Conservation (phyloP, 2,329 filamentous ascomycete genomes). For the Colletotrichum brevisporum region DNA sequence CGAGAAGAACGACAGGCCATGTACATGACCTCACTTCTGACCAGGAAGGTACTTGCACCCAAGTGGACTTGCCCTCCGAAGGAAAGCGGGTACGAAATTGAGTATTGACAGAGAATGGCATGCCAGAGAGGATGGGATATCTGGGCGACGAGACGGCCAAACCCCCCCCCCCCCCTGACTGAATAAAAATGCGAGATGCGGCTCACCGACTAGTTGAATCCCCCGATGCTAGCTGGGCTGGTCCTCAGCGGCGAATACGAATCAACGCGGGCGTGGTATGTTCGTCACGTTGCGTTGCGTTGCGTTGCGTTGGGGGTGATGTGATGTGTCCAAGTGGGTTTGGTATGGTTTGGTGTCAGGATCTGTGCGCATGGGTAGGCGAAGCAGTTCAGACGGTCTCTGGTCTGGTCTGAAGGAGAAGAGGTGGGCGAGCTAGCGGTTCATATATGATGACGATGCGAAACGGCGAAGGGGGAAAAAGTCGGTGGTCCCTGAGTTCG, state of each 20-base stretch:
- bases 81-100: background rate
- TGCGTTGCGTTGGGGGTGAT: too few relatives aligned
- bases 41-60: too few relatives aligned
- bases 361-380: slow-evolving; percentile 6
- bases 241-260: background rate
- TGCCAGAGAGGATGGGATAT: slow-evolving; percentile 2
- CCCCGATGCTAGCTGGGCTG: background rate
- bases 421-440: slow-evolving; percentile 23
- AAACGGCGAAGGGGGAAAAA: background rate
- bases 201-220: slow-evolving; percentile 26
- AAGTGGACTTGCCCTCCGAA: too few relatives aligned
- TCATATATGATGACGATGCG: slow-evolving; percentile 23
- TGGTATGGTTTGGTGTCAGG: slow-evolving; percentile 6
- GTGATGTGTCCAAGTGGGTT: too few relatives aligned
- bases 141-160: background rate
- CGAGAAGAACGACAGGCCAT: too few relatives aligned
- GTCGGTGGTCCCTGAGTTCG: background rate
- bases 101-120: background rate
- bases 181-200: slow-evolving; percentile 25
- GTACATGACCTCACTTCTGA: too few relatives aligned
- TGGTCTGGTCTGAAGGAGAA: background rate
- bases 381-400: slow-evolving; percentile 8
- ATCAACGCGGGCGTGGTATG: background rate
- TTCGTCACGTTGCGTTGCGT: too few relatives aligned
- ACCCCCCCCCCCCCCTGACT: background rate